Conservation (phyloP, 1,139 yeast species). For the Diutina pseudorugosa region DNA sequence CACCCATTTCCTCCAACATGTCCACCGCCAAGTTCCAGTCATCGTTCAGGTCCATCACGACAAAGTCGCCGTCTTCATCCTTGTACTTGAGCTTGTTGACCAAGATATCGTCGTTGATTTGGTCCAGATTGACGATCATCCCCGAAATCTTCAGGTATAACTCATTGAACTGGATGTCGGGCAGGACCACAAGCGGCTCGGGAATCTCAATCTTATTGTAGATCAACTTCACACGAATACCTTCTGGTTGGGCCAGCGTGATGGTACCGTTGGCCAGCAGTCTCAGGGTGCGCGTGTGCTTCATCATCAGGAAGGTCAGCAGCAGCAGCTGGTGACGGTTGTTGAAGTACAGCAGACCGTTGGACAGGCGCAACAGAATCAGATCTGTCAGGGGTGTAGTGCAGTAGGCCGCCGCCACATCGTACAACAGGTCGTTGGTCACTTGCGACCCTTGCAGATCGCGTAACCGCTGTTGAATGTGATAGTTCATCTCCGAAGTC, state of each 20-base stretch:
- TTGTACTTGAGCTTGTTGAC: constrained; percentile 58
- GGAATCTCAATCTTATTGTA: constrained; percentile 31
- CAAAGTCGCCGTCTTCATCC: constrained; percentile 95
- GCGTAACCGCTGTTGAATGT: constrained; percentile 25
- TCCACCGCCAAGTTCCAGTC: constrained; percentile 50
- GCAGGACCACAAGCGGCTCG: constrained; percentile 27
- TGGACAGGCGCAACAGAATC: constrained; percentile 15
- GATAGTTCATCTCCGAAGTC: constrained; percentile 30
- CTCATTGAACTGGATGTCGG: constrained; percentile 32
- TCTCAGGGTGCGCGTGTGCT: neutral
- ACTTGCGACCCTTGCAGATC: constrained; percentile 24
- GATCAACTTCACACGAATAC: constrained; percentile 36
- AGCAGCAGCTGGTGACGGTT: constrained; percentile 32
- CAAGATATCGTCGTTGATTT: constrained; percentile 22
- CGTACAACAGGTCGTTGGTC: constrained; percentile 17
- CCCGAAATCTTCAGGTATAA: constrained; percentile 30
- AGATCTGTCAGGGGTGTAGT: constrained; percentile 6
- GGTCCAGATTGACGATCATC: constrained; percentile 21
- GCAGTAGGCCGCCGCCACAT: constrained; percentile 11
- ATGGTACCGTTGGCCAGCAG: constrained; percentile 6
- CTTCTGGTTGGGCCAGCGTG: constrained; percentile 6
- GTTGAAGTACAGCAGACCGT: constrained; percentile 12
- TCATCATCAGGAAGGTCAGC: constrained; percentile 36
- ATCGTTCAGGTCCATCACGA: constrained; percentile 75
- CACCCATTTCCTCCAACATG: constrained; percentile 28